A percentile compares a stretch with the other conserved stretches of the same genome.
Evolutionary conservation across 495 filamentous ascomycete genomes (phyloP).

Genomic region (Podospora pseudocomata): DNA sequence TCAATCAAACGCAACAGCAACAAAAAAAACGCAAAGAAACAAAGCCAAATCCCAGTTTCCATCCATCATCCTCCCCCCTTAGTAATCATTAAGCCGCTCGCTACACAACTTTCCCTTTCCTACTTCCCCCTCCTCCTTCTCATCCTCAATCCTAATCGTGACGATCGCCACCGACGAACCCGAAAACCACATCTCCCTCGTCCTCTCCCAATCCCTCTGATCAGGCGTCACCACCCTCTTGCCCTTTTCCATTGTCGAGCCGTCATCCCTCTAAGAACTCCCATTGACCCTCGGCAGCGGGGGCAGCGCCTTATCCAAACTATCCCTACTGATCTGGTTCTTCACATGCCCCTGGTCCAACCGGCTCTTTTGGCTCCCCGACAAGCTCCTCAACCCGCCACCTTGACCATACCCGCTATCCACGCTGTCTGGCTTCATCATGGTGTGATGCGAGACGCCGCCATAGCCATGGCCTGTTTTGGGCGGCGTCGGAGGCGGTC

Average conservation of each 20-base stretch:
- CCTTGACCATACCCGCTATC: slow-evolving; percentile 34
- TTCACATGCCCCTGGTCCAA: slow-evolving; percentile 13
- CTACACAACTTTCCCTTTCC: background rate
- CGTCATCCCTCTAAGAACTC: slow-evolving; percentile 24
- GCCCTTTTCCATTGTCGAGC: background rate
- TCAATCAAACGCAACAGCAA: background rate
- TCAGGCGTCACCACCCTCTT: background rate
- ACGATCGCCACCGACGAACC: background rate
- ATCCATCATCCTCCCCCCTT: background rate
- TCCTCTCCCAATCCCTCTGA: slow-evolving; percentile 20
- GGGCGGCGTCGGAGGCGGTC: slow-evolving; percentile 43
- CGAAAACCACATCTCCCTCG: slow-evolving; percentile 15
- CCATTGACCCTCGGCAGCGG: slow-evolving; percentile 41
- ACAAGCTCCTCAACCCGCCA: slow-evolving; percentile 24
- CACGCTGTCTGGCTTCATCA: slow-evolving; percentile 38
- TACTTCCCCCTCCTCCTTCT: background rate
- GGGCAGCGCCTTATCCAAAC: slow-evolving; percentile 55
- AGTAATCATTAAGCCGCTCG: background rate
- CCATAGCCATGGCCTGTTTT: slow-evolving; percentile 36
- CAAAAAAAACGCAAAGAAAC: slow-evolving; percentile 15
- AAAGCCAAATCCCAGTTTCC: slow-evolving; percentile 4
- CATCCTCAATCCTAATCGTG: background rate
- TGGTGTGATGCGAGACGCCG: background rate
- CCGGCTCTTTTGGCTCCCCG: slow-evolving; percentile 29
- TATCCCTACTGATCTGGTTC: slow-evolving; percentile 38